A percentile compares a stretch with the other conserved stretches of the same genome.
phyloP scores from a whole-genome alignment of 257 asterid genomes.

The Nicotiana otophora region DNA sequence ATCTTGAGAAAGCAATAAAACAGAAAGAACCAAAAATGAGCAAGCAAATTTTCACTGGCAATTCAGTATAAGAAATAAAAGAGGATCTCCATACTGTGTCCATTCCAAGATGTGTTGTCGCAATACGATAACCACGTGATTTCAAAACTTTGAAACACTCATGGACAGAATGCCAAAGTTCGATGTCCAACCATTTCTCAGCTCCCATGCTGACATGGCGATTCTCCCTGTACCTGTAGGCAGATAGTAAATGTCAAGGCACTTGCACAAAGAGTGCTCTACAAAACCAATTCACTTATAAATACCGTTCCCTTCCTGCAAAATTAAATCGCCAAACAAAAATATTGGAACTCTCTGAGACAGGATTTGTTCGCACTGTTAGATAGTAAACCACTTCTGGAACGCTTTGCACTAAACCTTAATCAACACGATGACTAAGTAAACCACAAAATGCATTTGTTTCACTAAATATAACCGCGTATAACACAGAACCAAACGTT shows the following conservation, averaged over 20 bases:
- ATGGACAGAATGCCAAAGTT: conserved; percentile 70
- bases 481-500: background rate
- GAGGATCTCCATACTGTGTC: conserved; percentile 45
- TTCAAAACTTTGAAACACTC: conserved; percentile 73
- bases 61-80: background rate
- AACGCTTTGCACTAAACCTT: background rate
- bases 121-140: conserved; percentile 92
- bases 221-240: conserved; percentile 71
- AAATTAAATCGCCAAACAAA: background rate
- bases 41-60: background rate
- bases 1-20: conserved; percentile 14
- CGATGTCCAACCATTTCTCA: conserved; percentile 97
- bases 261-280: background rate
- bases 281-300: background rate
- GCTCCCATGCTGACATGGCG: conserved; percentile 99
- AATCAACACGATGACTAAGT: background rate
- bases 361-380: background rate
- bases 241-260: background rate
- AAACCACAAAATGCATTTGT: background rate
- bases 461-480: background rate
- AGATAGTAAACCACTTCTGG: background rate
- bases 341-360: background rate
- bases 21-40: background rate
- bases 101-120: conserved; percentile 68
- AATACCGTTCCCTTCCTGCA: background rate